Evolutionary conservation across 202 grass and related monocot species (phyloP), one percentile per base, ranked within the genome.

Genomic region (Schoenoplectus tabernaemontani): DNA sequence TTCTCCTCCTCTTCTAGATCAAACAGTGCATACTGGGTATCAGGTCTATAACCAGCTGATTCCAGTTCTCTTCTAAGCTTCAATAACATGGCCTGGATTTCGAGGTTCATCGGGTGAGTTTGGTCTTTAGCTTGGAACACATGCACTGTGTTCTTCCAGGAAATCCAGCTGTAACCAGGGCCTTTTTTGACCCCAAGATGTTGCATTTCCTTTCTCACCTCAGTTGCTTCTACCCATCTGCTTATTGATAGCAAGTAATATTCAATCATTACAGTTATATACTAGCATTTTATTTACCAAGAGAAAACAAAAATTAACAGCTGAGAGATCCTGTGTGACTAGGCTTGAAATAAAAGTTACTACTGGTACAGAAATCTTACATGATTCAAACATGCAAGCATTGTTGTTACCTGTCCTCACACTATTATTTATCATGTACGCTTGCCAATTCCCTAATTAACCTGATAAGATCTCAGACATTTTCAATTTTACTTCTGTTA

Each of bases 1-100:
- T 92, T 96, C 34, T 96, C 93, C 88, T 96, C 88, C 81, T 90
- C 93, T 78, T 96, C 93, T 24, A 96, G 43, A 92, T 90, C 93
- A 59, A 88, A 92, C 30, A 96, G 69, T 22, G 85, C 64, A 82
- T 85, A 92, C 37, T 80, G 87, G 17, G 88, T 92, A 48, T 92
- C 89, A 41, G 93, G 86, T 64, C 59, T 87, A 59, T 92, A 92
- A 41, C 90, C 93, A 53, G 89, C 86, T 17, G 82, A 86, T 64
- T 87, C 84, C 93, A 92, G 87, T 78, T 96, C 79, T 22, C 22
- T 87, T 74, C 69, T 76, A 28, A 96, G 87, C 75, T 87, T 88
- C 56, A 32, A 75, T 39, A 96, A 47, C 81, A 87, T 87, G 12
- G 64, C 86, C 72, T 88, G 88, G 32, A 96, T 92, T 70, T 96